Conservation (phyloP, 108 stramenopile species). For the Cyclotella distinguenda region DNA sequence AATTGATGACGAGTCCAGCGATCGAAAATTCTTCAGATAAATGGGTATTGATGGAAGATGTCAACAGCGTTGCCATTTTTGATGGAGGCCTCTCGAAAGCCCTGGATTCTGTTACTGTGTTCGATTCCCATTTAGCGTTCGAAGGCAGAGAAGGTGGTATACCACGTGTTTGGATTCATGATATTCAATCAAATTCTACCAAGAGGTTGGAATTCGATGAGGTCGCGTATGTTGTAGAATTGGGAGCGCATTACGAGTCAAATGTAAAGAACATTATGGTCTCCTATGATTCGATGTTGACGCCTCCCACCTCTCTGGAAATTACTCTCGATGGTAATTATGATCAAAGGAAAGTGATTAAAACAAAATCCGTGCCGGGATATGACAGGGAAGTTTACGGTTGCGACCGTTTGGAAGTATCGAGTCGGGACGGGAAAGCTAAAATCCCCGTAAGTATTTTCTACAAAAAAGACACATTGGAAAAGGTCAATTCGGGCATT, state of each 20-base stretch:
- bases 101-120: constrained; percentile 49
- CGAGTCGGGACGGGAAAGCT: constrained; percentile 71
- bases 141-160: constrained; percentile 62
- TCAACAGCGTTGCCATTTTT: constrained; percentile 44
- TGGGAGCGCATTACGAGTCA: constrained; percentile 64
- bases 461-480: constrained; percentile 77
- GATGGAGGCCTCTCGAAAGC: constrained; percentile 52
- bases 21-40: constrained; percentile 43
- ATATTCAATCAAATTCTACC: constrained; percentile 23
- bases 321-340: constrained; percentile 46
- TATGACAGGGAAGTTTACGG: constrained; percentile 75
- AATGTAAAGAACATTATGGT: constrained; percentile 68
- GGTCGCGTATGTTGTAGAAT: constrained; percentile 68
- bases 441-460: constrained; percentile 82
- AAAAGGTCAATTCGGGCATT: constrained; percentile 33
- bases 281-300: constrained; percentile 79
- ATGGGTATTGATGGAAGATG: constrained; percentile 53
- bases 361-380: constrained; percentile 77
- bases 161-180: constrained; percentile 62
- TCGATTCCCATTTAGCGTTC: constrained; percentile 58
- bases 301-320: constrained; percentile 64
- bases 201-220: constrained; percentile 66
- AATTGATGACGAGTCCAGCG: constrained; percentile 56
- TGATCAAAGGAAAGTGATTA: constrained; percentile 60
- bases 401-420: constrained; percentile 70